These are phyloP conservation scores for Phialophora macrospora DNA, from an alignment of 2,329 filamentous ascomycete genomes.

Conservation along the genomic window DNA sequence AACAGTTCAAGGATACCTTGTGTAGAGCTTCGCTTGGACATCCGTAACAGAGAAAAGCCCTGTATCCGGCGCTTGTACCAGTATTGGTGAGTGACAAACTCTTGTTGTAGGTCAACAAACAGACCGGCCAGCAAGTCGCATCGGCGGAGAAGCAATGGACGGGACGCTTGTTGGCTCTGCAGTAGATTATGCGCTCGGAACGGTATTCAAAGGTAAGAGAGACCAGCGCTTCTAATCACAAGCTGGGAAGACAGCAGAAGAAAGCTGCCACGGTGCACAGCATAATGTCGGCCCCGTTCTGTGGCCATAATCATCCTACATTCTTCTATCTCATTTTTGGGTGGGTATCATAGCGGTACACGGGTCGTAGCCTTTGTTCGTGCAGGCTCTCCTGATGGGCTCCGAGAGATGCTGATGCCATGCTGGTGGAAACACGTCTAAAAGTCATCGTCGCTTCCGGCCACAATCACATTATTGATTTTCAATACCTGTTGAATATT, in stretches of 20 bases:
- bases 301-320: conserved; percentile 12
- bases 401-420: conserved; percentile 20
- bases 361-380: conserved; percentile 18
- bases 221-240: not conserved
- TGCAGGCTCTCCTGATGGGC: conserved; percentile 18
- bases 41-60: not conserved
- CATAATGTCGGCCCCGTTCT: not conserved
- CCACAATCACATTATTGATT: conserved; percentile 92
- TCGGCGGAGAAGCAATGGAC: not conserved
- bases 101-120: too few relatives aligned
- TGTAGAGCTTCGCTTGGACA: not conserved
- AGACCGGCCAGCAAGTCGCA: too few relatives aligned
- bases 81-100: too few relatives aligned
- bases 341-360: conserved; percentile 31
- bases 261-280: not conserved
- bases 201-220: not conserved
- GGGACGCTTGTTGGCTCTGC: not conserved
- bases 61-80: not conserved
- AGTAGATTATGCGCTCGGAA: not conserved
- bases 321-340: conserved; percentile 25
- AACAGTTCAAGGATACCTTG: not conserved
- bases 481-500: conserved; percentile 63
- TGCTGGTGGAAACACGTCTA: conserved; percentile 46
- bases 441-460: conserved; percentile 85
- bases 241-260: not conserved